Conservation (phyloP, 2,329 filamentous ascomycete genomes). For the Sclerotinia minor region DNA sequence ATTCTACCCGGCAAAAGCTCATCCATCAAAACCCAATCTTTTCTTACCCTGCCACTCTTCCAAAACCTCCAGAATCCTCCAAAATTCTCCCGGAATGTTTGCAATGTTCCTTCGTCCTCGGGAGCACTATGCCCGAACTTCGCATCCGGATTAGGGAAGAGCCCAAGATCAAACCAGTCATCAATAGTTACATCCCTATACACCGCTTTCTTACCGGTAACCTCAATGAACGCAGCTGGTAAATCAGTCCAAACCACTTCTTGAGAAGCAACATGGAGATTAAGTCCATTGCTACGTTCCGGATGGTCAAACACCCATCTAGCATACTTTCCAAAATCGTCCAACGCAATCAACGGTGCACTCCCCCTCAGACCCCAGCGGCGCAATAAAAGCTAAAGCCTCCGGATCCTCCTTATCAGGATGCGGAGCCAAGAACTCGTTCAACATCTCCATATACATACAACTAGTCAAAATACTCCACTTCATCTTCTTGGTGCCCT, state of each 20-base stretch:
- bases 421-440: slow-evolving; percentile 31
- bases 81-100: slow-evolving; percentile 33
- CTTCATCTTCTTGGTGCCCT: slow-evolving; percentile 29
- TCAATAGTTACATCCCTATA: slow-evolving; percentile 32
- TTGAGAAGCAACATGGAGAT: slow-evolving; percentile 36
- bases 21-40: slow-evolving; percentile 34
- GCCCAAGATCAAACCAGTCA: slow-evolving; percentile 28
- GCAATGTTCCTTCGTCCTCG: slow-evolving; percentile 28
- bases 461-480: slow-evolving; percentile 39
- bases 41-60: slow-evolving; percentile 28
- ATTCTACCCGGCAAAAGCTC: slow-evolving; percentile 33
- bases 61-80: slow-evolving; percentile 34
- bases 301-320: slow-evolving; percentile 39
- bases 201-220: slow-evolving; percentile 30
- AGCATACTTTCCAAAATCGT: slow-evolving; percentile 36
- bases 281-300: slow-evolving; percentile 31
- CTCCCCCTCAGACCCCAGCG: slow-evolving; percentile 29
- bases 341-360: slow-evolving; percentile 34
- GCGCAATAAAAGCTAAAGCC: slow-evolving; percentile 28
- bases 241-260: slow-evolving; percentile 32
- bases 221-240: slow-evolving; percentile 28
- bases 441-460: slow-evolving; percentile 41
- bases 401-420: slow-evolving; percentile 25
- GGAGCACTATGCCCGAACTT: slow-evolving; percentile 30
- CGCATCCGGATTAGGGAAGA: slow-evolving; percentile 28